These are phyloP conservation scores for Hypoxylon fuscum DNA, from an alignment of 495 filamentous ascomycete genomes.

Conservation along the genomic window DNA sequence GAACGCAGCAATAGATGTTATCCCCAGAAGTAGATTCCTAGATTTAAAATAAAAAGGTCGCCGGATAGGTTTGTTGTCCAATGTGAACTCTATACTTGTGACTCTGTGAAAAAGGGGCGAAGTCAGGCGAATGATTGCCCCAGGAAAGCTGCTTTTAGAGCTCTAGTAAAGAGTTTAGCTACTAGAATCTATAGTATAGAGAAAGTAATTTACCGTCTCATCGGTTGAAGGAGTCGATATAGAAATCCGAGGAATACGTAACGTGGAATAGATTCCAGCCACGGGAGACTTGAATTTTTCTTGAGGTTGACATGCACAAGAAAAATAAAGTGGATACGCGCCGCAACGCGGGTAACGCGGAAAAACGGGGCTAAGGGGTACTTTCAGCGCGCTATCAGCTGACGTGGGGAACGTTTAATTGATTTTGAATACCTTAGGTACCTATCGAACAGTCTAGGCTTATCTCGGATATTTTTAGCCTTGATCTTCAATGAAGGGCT, in stretches of 20 bases:
- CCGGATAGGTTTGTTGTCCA: no score
- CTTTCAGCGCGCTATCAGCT: conserved; percentile 44
- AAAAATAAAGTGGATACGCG: conserved; percentile 31
- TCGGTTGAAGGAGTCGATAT: not conserved
- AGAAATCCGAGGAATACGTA: not conserved
- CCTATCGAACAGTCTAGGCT: no score
- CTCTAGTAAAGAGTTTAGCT: no score
- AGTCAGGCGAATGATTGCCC: no score
- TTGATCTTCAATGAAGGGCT: no score
- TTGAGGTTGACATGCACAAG: conserved; percentile 9
- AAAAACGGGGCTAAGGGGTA: conserved; percentile 23
- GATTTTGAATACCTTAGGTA: conserved; percentile 17
- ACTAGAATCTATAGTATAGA: no score
- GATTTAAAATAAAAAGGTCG: no score
- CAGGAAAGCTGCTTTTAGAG: no score
- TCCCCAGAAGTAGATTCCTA: no score
- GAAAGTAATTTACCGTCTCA: no score
- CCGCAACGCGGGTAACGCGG: conserved; percentile 30
- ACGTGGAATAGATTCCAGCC: not conserved
- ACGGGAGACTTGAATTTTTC: conserved; percentile 5
- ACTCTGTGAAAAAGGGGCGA: not conserved
- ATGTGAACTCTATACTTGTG: no score
- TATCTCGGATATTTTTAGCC: no score
- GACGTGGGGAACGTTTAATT: conserved; percentile 39
- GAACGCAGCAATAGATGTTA: not conserved